Evolutionary conservation across 75 land plant species (phyloP).

Genomic region (Pinus tabuliformis): DNA sequence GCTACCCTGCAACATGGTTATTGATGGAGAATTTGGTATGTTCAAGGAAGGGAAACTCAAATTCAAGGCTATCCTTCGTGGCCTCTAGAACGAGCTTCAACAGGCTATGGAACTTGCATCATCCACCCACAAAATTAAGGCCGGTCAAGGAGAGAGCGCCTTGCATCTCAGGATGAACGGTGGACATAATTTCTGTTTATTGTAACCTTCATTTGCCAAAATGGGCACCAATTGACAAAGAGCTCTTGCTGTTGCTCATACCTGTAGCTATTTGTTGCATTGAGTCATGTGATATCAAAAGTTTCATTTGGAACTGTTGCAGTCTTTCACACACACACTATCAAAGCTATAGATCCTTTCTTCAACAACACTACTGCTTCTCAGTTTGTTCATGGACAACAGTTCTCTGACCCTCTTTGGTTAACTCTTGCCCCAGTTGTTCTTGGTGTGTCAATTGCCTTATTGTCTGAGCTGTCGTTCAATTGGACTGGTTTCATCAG

Average conservation of each 20-base stretch:
- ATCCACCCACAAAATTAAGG: too few species aligned
- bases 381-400: constrained; percentile 47
- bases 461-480: constrained; percentile 50
- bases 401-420: constrained; percentile 35
- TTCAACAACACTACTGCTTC: constrained; percentile 49
- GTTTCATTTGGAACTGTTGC: constrained; percentile 51
- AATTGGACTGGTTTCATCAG: constrained; percentile 54
- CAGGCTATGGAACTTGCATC: too few species aligned
- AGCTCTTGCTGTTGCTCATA: constrained; percentile 13
- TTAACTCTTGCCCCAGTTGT: constrained; percentile 37
- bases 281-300: constrained; percentile 53
- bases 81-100: too few species aligned
- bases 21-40: too few species aligned
- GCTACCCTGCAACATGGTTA: too few species aligned
- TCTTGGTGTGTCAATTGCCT: constrained; percentile 54
- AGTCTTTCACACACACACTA: constrained; percentile 42
- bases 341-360: constrained; percentile 50
- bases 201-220: not conserved
- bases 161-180: constrained; percentile 79
- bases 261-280: constrained; percentile 39
- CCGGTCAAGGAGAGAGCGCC: constrained; percentile 30
- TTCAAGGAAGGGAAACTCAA: too few species aligned
- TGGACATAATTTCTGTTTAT: constrained; percentile 51
- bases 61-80: not conserved
- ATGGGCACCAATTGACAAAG: constrained; percentile 20